A percentile compares a stretch with the other conserved stretches of the same genome.
These are phyloP conservation scores for Candida mesenterica DNA, from an alignment of 1,139 yeast species.

Conservation along the genomic window DNA sequence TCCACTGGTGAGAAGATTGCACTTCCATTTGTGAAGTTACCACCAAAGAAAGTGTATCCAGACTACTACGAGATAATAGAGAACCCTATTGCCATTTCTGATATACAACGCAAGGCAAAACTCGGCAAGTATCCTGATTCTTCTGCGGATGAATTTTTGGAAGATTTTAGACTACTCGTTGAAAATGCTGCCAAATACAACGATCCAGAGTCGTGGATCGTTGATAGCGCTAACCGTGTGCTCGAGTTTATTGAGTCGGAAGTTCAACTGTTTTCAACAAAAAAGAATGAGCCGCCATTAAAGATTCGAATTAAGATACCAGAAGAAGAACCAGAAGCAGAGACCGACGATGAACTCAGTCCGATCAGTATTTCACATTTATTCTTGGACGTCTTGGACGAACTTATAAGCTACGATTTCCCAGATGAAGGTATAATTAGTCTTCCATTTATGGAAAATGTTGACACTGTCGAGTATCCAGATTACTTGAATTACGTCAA, in stretches of 20 bases:
- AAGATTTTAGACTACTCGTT: slow-evolving; percentile 55
- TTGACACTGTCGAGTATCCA: slow-evolving; percentile 55
- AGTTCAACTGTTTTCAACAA: slow-evolving; percentile 24
- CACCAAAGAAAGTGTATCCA: slow-evolving; percentile 74
- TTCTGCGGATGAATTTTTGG: slow-evolving; percentile 41
- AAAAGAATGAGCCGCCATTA: slow-evolving; percentile 2
- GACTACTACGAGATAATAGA: slow-evolving; percentile 71
- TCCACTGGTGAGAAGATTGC: slow-evolving; percentile 36
- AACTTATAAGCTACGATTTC: slow-evolving; percentile 42
- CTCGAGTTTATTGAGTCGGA: slow-evolving; percentile 44
- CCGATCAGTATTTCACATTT: slow-evolving; percentile 12
- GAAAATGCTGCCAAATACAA: slow-evolving; percentile 64
- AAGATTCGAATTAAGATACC: slow-evolving; percentile 18
- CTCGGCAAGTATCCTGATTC: slow-evolving; percentile 30
- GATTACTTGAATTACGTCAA: slow-evolving; percentile 57
- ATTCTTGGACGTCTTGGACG: slow-evolving; percentile 29
- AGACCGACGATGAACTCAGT: slow-evolving; percentile 4
- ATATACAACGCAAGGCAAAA: slow-evolving; percentile 51
- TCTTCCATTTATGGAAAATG: slow-evolving; percentile 57
- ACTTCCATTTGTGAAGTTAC: slow-evolving; percentile 63
- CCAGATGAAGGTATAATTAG: slow-evolving; percentile 46
- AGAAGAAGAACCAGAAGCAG: slow-evolving; percentile 13
- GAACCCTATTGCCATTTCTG: slow-evolving; percentile 67
- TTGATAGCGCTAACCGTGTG: slow-evolving; percentile 49
- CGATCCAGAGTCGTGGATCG: slow-evolving; percentile 62